Conservation (phyloP, 2,329 filamentous ascomycete genomes). For the Helotiales sp. region DNA sequence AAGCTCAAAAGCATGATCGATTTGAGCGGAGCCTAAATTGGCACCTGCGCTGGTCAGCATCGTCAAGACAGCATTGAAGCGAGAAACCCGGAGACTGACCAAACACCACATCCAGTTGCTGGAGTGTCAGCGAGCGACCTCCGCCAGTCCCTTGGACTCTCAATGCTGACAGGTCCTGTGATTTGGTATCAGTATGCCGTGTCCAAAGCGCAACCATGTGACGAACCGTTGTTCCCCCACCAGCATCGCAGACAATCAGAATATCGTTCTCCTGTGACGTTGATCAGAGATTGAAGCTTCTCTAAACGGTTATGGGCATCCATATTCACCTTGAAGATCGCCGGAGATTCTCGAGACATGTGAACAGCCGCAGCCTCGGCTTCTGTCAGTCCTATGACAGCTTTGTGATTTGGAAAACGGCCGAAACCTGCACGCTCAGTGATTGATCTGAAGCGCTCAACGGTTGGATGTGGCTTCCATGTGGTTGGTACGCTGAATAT, state of each 20-base stretch:
- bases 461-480: slow-evolving; percentile 46
- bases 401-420: slow-evolving; percentile 43
- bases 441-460: slow-evolving; percentile 43
- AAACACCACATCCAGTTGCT: slow-evolving; percentile 32
- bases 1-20: slow-evolving; percentile 48
- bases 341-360: slow-evolving; percentile 46
- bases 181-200: background rate
- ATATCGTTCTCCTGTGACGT: slow-evolving; percentile 43
- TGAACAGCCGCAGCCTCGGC: slow-evolving; percentile 59
- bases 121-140: slow-evolving; percentile 37
- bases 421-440: slow-evolving; percentile 43
- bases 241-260: slow-evolving; percentile 55
- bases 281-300: background rate
- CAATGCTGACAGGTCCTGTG: slow-evolving; percentile 45
- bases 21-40: slow-evolving; percentile 46
- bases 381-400: slow-evolving; percentile 55
- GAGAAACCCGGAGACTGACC: slow-evolving; percentile 7
- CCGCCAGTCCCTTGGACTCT: slow-evolving; percentile 40
- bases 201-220: too few species aligned
- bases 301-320: background rate
- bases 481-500: slow-evolving; percentile 51
- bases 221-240: slow-evolving; percentile 53
- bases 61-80: too few species aligned
- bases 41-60: slow-evolving; percentile 22
- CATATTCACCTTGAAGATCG: slow-evolving; percentile 21